These are phyloP conservation scores for Backusella liffmaniae DNA, from an alignment of 192 early-diverging fungal species.

Conservation along the genomic window DNA sequence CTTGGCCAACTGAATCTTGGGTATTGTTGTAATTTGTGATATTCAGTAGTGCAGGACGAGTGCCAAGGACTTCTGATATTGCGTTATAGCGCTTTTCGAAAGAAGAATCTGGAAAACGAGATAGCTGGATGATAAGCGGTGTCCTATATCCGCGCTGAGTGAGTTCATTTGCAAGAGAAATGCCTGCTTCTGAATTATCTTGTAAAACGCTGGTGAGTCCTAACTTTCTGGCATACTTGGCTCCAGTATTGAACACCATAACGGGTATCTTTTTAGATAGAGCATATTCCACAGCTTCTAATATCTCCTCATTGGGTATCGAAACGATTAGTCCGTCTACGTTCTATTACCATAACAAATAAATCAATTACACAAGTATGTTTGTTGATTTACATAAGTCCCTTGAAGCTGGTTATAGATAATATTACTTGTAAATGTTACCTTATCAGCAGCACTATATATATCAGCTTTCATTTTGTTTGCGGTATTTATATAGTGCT, in stretches of 20 bases:
- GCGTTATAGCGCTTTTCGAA: neutral
- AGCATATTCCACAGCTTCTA: slow-evolving; percentile 14
- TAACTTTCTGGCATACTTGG: neutral
- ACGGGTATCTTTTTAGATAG: slow-evolving; percentile 5
- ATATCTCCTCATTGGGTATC: slow-evolving; percentile 7
- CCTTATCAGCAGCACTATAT: slow-evolving; percentile 2
- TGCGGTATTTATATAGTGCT: neutral
- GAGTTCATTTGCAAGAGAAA: neutral
- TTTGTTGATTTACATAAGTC: neutral
- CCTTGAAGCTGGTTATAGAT: neutral
- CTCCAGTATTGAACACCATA: slow-evolving; percentile 19
- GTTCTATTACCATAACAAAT: neutral
- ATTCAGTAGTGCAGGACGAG: neutral
- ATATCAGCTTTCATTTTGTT: slow-evolving; percentile 16
- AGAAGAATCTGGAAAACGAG: neutral
- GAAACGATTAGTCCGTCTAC: slow-evolving; percentile 25
- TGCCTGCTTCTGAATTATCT: slow-evolving; percentile 3
- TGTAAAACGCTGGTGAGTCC: slow-evolving; percentile 17
- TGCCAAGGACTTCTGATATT: neutral
- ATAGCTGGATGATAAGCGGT: slow-evolving; percentile 5
- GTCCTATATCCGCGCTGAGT: neutral
- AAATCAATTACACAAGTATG: neutral
- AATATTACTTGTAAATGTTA: neutral
- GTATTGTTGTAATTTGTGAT: neutral
- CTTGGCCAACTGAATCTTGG: neutral